These are phyloP conservation scores for Daldinia decipiens DNA, from an alignment of 495 filamentous ascomycete species.

Conservation along the genomic window DNA sequence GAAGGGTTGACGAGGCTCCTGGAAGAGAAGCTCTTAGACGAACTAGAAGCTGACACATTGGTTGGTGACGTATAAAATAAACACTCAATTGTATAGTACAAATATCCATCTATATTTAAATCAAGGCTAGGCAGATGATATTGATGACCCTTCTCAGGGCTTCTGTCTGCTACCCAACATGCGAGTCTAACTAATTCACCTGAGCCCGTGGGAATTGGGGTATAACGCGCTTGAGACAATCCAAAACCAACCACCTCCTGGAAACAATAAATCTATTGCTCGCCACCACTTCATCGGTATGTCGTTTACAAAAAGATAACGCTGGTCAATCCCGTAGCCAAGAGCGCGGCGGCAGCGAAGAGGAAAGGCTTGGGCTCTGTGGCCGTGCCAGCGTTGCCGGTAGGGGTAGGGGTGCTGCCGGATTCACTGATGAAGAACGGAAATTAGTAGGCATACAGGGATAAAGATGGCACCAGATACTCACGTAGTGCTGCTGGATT, in stretches of 20 bases:
- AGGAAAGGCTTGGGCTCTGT: constrained; percentile 39
- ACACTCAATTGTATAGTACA: constrained; percentile 39
- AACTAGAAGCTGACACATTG: constrained; percentile 2
- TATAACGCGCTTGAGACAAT: constrained; percentile 31
- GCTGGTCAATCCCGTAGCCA: constrained; percentile 42
- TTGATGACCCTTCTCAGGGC: constrained; percentile 8
- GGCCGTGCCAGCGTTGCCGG: constrained; percentile 30
- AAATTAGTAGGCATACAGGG: constrained; percentile 14
- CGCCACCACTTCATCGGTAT: constrained; percentile 3
- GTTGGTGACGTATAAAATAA: constrained; percentile 31
- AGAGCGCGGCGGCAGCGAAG: constrained; percentile 37
- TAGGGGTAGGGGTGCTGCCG: constrained; percentile 19
- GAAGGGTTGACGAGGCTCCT: constrained; percentile 41
- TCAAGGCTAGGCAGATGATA: constrained; percentile 20
- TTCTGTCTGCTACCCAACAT: constrained; percentile 22
- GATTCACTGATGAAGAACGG: constrained; percentile 15
- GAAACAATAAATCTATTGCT: constrained; percentile 5
- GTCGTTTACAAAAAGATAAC: constrained; percentile 39
- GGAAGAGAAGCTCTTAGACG: constrained; percentile 26
- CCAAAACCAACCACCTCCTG: constrained; percentile 17
- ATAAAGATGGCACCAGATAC: background rate
- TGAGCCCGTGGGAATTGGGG: constrained; percentile 29
- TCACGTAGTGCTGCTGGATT: constrained; percentile 34
- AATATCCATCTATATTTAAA: constrained; percentile 34
- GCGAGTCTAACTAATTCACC: constrained; percentile 18